These are phyloP conservation scores for Xylaria arbuscula DNA, from an alignment of 2,329 filamentous ascomycete species.

Conservation along the genomic window DNA sequence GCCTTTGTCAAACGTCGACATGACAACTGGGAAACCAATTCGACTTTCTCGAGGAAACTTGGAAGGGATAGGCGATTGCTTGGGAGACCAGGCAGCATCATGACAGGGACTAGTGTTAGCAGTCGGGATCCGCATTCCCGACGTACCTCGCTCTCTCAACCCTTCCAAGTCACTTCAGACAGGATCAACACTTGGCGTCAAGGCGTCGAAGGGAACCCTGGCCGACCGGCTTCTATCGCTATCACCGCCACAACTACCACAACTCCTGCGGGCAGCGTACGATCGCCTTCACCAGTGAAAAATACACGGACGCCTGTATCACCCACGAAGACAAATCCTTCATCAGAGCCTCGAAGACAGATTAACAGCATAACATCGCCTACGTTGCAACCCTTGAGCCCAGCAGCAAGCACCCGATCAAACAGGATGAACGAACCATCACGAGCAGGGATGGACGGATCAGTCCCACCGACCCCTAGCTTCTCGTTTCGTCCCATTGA, in stretches of 20 bases:
- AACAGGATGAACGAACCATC: slow-evolving; percentile 38
- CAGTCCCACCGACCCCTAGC: slow-evolving; percentile 64
- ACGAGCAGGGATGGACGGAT: slow-evolving; percentile 37
- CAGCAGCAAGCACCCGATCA: slow-evolving; percentile 52
- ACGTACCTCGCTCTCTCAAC: slow-evolving; percentile 63
- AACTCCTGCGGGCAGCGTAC: slow-evolving; percentile 56
- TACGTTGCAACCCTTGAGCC: slow-evolving; percentile 51
- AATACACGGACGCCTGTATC: slow-evolving; percentile 47
- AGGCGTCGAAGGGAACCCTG: slow-evolving; percentile 56
- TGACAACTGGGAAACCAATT: slow-evolving; percentile 81
- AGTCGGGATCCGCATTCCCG: slow-evolving; percentile 59
- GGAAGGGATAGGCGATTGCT: slow-evolving; percentile 68
- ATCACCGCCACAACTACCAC: slow-evolving; percentile 51
- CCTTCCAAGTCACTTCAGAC: slow-evolving; percentile 65
- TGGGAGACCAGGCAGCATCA: slow-evolving; percentile 66
- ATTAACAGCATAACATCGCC: slow-evolving; percentile 54
- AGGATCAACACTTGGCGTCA: slow-evolving; percentile 91
- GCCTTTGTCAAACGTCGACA: slow-evolving; percentile 81
- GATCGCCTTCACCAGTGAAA: slow-evolving; percentile 67
- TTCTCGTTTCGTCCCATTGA: slow-evolving; percentile 61
- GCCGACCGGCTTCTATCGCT: slow-evolving; percentile 53
- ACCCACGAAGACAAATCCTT: slow-evolving; percentile 50
- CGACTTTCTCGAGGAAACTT: slow-evolving; percentile 78
- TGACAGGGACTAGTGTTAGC: slow-evolving; percentile 63
- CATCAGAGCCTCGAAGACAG: slow-evolving; percentile 60